Base-by-base conservation (phyloP, 805 yeast species). In the Candida silvicultrix region DNA sequence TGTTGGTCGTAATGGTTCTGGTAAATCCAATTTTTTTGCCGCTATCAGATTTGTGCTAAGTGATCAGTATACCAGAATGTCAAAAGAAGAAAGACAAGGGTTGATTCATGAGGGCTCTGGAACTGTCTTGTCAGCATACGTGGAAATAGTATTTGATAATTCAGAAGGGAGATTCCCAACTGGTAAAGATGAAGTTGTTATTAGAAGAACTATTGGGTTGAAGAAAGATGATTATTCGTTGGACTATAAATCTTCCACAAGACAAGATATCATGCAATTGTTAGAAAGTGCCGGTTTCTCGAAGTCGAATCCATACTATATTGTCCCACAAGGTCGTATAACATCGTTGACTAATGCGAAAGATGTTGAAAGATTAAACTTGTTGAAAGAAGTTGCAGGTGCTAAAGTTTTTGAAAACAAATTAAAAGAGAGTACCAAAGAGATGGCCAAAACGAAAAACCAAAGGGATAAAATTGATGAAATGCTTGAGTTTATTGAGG, bases 271-370 rank as follows among this genome's bases (percentile, higher is more conserved):
- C 15, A 81, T 82, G 79, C 85, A 86, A 51, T 67, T 88, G 51
- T 70, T 90, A 34, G 97, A 92, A 62, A 83, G 87, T 57, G 96
- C 96, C 0, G 99, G 99, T 0, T 89, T 94, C 59, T 85, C 96
- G 0, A 75, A 85, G 49, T 80, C 89, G 6, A 90, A 89, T 52
- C 97, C 97, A 1, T 92, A 90, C 64, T 92, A 92, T 62, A 92
- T 94, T 54, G 98, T 94, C 5, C 98, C 99, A 0, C 99, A 94
- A 65, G 99, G 99, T 19, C 75, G 87, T 55, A 88, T 94, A 55
- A 85, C 96, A 1, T 75, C 86, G 0, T 71, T 94, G 48, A 92
- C 98, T 0, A 89, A 89, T 59, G 92, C 97, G 0, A 86, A 86
- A 55, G 97, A 89, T 59, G 59, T 77, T 3, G 97, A 90, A 59